Evolutionary conservation across 148 eudicot species (phyloP).

Genomic region (Persicaria maculosa): DNA sequence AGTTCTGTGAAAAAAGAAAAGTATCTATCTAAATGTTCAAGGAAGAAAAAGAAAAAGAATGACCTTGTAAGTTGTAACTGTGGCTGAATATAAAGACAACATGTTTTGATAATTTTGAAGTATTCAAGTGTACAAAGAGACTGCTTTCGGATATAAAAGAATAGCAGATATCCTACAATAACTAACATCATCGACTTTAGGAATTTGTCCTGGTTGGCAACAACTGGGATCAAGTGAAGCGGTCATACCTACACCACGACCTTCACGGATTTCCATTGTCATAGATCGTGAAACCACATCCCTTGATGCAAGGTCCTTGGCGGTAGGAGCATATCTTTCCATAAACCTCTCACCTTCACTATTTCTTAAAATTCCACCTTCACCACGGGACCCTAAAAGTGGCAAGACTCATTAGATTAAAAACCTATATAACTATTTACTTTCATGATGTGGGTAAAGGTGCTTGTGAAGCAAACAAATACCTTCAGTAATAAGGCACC

Average conservation of each 20-base stretch:
- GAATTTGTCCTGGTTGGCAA: neutral
- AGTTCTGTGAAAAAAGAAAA: no score
- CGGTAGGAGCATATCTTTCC: slow-evolving; percentile 99
- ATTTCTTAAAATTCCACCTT: slow-evolving; percentile 93
- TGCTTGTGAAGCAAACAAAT: slow-evolving; percentile 6
- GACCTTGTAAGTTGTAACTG: no score
- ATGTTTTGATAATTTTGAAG: no score
- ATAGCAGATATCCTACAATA: no score
- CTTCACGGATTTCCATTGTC: slow-evolving; percentile 99
- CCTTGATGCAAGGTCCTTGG: slow-evolving; percentile 98
- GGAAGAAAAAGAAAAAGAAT: no score
- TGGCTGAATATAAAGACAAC: no score
- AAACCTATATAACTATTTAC: neutral
- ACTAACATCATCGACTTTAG: neutral
- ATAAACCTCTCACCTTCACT: slow-evolving; percentile 97
- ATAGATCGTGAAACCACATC: slow-evolving; percentile 96
- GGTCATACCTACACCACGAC: slow-evolving; percentile 95
- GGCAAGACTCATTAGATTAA: neutral
- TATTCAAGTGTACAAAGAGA: no score
- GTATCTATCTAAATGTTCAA: no score
- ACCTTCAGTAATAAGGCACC: slow-evolving; percentile 97
- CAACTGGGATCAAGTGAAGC: neutral
- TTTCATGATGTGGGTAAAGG: neutral
- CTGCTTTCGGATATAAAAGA: no score
- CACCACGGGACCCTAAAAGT: slow-evolving; percentile 89